These are phyloP conservation scores for Nannizziopsis arthrosporioides DNA, from an alignment of 2,329 filamentous ascomycete species.

Conservation along the genomic window DNA sequence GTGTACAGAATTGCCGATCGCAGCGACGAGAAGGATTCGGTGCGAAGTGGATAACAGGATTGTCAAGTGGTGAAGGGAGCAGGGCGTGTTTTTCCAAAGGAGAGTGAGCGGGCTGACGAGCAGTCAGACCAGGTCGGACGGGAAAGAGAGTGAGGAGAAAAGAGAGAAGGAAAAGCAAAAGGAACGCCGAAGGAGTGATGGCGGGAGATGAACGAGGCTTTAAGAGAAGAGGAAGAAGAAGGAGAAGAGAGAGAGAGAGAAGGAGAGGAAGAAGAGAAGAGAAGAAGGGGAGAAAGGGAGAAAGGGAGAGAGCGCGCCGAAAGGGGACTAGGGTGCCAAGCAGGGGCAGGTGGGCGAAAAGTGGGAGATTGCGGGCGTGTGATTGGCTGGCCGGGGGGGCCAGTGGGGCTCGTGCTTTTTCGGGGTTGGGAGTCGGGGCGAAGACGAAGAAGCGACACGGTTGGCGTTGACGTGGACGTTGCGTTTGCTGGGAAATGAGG, in stretches of 20 bases:
- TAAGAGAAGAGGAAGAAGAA: slow-evolving; percentile 19
- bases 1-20: no score
- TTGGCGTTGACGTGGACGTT: no score
- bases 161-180: slow-evolving; percentile 10
- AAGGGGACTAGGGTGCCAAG: neutral
- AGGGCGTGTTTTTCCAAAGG: slow-evolving; percentile 21
- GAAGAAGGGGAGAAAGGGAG: slow-evolving; percentile 15
- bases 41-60: no score
- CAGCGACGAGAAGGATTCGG: no score
- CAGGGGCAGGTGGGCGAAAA: neutral
- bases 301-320: slow-evolving; percentile 8
- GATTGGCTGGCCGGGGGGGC: no score
- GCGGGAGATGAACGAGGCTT: slow-evolving; percentile 15
- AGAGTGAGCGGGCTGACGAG: slow-evolving; percentile 30
- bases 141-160: slow-evolving; percentile 15
- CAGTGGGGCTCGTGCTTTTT: no score
- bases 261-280: slow-evolving; percentile 19
- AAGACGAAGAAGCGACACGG: no score
- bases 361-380: no score
- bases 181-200: slow-evolving; percentile 9
- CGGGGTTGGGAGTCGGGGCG: no score
- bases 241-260: slow-evolving; percentile 21
- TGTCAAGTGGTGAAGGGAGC: neutral
- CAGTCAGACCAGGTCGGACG: slow-evolving; percentile 31
- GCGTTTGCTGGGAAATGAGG: no score